Evolutionary conservation across 305 asterid species (phyloP), one percentile per base, ranked within the genome.

Genomic region (Fraxinus velutina): DNA sequence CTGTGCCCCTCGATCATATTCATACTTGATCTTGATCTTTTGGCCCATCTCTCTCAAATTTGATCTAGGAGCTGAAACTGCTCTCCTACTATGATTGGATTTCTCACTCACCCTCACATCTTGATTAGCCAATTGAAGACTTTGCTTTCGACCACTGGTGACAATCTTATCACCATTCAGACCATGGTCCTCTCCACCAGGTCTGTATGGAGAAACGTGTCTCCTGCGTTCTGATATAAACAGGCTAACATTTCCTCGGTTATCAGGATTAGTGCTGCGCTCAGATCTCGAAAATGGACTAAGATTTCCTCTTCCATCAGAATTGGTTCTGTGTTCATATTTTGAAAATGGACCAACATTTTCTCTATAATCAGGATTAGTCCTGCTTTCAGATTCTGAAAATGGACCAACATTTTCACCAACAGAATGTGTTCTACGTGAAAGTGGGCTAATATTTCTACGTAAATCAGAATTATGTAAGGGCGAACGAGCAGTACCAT

Each of bases 31-130:
- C 22, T 37, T 72, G 74, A 60, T 84, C 15, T 75, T 73, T 6
- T 82, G 84, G 3, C 80, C 85, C 36, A 84, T 82, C 15, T 82
- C 87, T 78, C 87, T 83, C 19, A 79, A 78, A 57, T 91, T 90
- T 47, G 88, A 76, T 39, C 91, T 78, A 5, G 98, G 97, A 76
- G 97, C 93, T 22, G 97, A 89, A 8, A 81, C 80, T 1, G 92
- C 83, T 77, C 94, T 85, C 68, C 90, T 84, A 30, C 81, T 71
- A 50, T 84, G 81, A 78, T 74, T 79, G 0, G 89, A 78, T 68
- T 75, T 81, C 75, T 80, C 88, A 5, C 71, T 78, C 6, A 29
- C 73, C 75, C 78, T 78, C 2, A 37, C 22, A 29, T 29, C 86
- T 37, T 84, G 86, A 70, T 81, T 81, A 29, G 57, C 21, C 34